A percentile compares a stretch with the other conserved stretches of the same genome.
Evolutionary conservation across 345 rosid genomes (phyloP).

Genomic region (Barbarea vulgaris): DNA sequence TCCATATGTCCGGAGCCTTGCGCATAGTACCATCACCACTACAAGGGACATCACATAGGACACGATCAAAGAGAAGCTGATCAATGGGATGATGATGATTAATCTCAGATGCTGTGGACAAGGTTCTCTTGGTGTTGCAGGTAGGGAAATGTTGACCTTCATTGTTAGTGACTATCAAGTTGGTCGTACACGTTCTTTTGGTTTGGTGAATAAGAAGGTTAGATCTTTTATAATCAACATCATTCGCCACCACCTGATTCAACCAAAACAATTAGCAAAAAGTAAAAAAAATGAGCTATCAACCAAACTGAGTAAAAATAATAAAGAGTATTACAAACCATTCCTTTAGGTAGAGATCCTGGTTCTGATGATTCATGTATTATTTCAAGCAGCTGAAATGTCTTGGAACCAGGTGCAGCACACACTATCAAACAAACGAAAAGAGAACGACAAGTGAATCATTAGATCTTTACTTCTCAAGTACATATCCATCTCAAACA

Average conservation of each 20-base stretch:
- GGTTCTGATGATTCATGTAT: slow-evolving; percentile 66
- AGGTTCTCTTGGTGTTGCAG: slow-evolving; percentile 56
- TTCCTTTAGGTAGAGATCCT: slow-evolving; percentile 74
- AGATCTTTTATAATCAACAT: slow-evolving; percentile 94
- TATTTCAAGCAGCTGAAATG: slow-evolving; percentile 92
- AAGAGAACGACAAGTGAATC: slow-evolving; percentile 22
- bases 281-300: not conserved
- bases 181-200: slow-evolving; percentile 95
- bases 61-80: slow-evolving; percentile 88
- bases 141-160: slow-evolving; percentile 97
- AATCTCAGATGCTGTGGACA: slow-evolving; percentile 38
- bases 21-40: slow-evolving; percentile 98
- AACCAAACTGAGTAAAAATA: slow-evolving; percentile 12
- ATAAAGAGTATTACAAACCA: slow-evolving; percentile 52
- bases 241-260: slow-evolving; percentile 85
- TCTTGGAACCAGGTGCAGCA: slow-evolving; percentile 98
- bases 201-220: slow-evolving; percentile 99
- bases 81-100: slow-evolving; percentile 40
- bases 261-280: slow-evolving; percentile 15
- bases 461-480: slow-evolving; percentile 11
- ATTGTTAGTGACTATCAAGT: slow-evolving; percentile 89
- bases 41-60: slow-evolving; percentile 95
- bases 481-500: slow-evolving; percentile 8
- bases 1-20: slow-evolving; percentile 98
- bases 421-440: slow-evolving; percentile 62